Conservation (phyloP, 441 rosid genomes). For the Hura crepitans region DNA sequence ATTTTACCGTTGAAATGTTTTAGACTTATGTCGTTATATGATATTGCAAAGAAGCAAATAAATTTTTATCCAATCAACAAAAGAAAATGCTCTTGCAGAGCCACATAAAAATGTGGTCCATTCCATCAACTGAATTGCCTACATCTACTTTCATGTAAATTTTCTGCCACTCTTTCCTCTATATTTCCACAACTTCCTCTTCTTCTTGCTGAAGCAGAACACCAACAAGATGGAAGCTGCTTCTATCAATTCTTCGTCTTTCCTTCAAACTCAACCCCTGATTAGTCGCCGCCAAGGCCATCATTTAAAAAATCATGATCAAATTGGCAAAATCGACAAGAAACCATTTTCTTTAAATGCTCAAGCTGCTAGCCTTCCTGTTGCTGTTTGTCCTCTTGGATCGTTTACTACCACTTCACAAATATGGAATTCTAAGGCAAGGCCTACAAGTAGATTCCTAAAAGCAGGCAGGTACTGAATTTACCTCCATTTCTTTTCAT, state of each 20-base stretch:
- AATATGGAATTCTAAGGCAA: background rate
- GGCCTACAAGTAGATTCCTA: background rate
- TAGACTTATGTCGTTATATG: too few species aligned
- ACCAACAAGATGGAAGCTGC: background rate
- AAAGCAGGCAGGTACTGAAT: constrained; percentile 8
- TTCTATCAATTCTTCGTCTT: background rate
- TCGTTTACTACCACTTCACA: background rate
- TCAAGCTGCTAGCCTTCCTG: background rate
- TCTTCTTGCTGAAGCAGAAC: background rate
- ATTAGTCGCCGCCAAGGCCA: background rate
- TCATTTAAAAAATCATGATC: background rate
- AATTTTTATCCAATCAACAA: background rate
- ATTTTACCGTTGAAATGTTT: too few species aligned
- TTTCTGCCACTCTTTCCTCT: background rate
- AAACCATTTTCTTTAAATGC: background rate
- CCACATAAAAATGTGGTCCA: background rate
- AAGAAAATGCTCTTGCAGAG: background rate
- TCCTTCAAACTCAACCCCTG: background rate
- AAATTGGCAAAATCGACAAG: background rate
- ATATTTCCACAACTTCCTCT: background rate
- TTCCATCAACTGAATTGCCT: background rate
- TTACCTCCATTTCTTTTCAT: background rate
- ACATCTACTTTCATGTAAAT: background rate
- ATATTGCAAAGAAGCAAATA: too few species aligned
- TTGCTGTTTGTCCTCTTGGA: background rate